Base-by-base conservation (phyloP, 192 early-diverging fungal genomes). In the Entomortierella beljakovae region DNA sequence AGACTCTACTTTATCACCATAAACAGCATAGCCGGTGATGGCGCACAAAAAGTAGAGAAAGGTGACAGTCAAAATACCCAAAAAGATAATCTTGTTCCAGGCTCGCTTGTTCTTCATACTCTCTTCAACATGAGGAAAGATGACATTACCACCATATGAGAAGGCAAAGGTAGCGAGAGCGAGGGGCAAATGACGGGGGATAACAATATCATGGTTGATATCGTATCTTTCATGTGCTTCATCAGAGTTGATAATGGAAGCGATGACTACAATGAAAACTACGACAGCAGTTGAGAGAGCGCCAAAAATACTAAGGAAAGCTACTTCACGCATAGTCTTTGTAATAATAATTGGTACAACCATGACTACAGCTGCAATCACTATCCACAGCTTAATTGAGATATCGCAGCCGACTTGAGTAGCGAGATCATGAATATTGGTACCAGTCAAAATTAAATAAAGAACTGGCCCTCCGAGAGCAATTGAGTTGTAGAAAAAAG, bases 281-380 rank as follows among this genome's bases (percentile, higher is more conserved):
- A 90, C 89, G 38, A 92, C 49, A 6, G 83, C 71, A 1, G 91
- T 91, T 1, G 92, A 85, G 42, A 90, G 57, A 9, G 88, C 88
- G 9, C 90, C 92, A 70, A 91, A 89, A 26, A 87, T 70, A 55
- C 84, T 80, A 57, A 82, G 71, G 67, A 82, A 81, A 7, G 86
- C 89, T 22, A 90, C 89, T 57, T 93, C 92, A 60, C 92, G 91
- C 82, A 93, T 87, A 18, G 86, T 87, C 71, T 89, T 91, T 43
- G 89, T 85, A n/a, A 84, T 25, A 16, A 92, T 64, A 70, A 90
- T 91, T 7, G 92, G 92, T 32, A 93, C 63, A 51, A 81, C 61
- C 68, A 92, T 83, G 18, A 91, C 62, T 29, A 64, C 66, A 15
- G 82, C 84, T 56, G 82, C 83, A 49, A 90, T 75, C 35, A 88